A percentile compares a stretch with the other conserved stretches of the same genome.
Conservation (phyloP, 352 stramenopile genomes). For the Thraustochytrium aureum region DNA sequence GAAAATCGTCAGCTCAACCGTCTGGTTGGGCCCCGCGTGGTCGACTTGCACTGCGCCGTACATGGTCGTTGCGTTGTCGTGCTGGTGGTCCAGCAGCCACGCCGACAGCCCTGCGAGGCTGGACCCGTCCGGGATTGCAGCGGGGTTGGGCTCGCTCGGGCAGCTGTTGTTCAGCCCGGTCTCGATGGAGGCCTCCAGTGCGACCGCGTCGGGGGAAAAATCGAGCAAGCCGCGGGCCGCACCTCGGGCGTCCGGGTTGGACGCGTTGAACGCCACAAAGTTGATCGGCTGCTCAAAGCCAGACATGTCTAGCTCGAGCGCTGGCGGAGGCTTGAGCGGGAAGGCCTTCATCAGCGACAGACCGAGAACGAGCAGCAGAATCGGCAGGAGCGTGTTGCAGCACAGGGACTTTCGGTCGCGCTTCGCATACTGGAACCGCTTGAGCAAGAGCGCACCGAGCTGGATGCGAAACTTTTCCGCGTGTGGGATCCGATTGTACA, state of each 20-base stretch:
- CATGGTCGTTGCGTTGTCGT: neutral
- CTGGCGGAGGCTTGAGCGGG: constrained; percentile 49
- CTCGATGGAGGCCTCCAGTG: neutral
- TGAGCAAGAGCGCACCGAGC: constrained; percentile 77
- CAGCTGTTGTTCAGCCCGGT: constrained; percentile 17
- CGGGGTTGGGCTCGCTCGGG: neutral
- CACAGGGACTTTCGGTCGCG: constrained; percentile 74
- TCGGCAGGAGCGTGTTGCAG: constrained; percentile 70
- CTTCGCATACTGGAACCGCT: constrained; percentile 81
- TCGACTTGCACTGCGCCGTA: constrained; percentile 29
- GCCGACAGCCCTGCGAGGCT: constrained; percentile 25
- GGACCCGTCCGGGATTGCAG: neutral
- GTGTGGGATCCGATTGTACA: neutral
- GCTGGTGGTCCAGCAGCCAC: constrained; percentile 34
- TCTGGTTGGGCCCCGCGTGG: neutral
- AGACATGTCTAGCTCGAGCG: neutral
- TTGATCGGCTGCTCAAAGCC: constrained; percentile 13
- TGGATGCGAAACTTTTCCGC: constrained; percentile 76
- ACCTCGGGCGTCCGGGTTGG: neutral
- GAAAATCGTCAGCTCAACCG: neutral
- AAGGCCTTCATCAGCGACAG: constrained; percentile 64
- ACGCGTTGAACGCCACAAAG: constrained; percentile 20
- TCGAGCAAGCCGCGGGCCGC: neutral
- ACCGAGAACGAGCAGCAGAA: constrained; percentile 68
- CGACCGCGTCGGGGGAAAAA: neutral